Percentiles rank a stretch among this genome's conserved stretches.
phyloP scores from a whole-genome alignment of 345 rosid species.

The Mercurialis annua region DNA sequence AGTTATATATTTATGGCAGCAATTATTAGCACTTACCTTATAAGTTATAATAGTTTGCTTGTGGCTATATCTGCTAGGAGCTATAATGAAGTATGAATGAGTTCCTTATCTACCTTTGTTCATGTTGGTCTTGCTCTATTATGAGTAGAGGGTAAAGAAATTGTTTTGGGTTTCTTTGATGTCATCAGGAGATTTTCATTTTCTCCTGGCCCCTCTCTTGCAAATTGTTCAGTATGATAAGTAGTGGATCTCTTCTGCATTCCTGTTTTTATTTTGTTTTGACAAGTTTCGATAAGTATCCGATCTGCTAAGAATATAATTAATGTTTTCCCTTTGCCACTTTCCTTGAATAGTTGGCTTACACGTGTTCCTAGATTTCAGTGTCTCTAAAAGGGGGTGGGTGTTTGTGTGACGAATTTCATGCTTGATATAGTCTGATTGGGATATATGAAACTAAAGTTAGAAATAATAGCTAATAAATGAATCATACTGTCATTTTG shows the following conservation, averaged over 20 bases:
- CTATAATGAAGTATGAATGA: neutral
- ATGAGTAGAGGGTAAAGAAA: neutral
- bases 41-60: neutral
- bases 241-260: neutral
- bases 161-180: neutral
- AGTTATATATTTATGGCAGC: neutral
- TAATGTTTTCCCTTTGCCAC: neutral
- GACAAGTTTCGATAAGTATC: neutral
- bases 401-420: too few species aligned
- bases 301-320: neutral
- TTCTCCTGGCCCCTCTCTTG: neutral
- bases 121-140: neutral
- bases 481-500: neutral
- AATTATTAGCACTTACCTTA: neutral
- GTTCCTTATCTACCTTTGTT: neutral
- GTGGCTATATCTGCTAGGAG: neutral
- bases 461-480: too few species aligned
- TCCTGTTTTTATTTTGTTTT: neutral
- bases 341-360: neutral
- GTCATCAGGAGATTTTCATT: neutral
- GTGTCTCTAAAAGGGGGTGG: neutral
- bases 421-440: neutral
- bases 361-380: neutral
- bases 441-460: neutral
- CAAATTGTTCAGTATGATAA: neutral